Conservation (phyloP, 2,329 filamentous ascomycete species). For the Colletotrichum tamarilloi region DNA sequence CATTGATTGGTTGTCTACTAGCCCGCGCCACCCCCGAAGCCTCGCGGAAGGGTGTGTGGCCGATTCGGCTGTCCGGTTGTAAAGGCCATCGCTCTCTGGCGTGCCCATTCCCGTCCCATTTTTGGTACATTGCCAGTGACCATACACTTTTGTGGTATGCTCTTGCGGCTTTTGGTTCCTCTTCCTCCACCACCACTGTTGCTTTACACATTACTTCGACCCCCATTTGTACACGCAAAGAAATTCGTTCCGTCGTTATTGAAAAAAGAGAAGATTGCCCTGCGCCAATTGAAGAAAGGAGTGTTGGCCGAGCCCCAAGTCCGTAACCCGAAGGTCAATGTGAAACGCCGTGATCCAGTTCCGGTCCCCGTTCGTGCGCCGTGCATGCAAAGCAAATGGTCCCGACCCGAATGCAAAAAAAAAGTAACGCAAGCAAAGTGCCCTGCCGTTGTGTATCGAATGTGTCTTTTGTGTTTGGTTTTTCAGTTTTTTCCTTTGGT, state of each 20-base stretch:
- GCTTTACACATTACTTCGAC: conserved; percentile 28
- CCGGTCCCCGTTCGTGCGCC: conserved; percentile 29
- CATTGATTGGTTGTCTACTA: conserved; percentile 18
- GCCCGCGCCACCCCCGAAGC: conserved; percentile 7
- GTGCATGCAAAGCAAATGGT: conserved; percentile 34
- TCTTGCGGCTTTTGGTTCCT: neutral
- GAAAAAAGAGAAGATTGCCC: neutral
- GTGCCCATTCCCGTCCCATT: conserved; percentile 8
- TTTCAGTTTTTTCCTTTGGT: conserved; percentile 16
- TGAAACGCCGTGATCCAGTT: conserved; percentile 28
- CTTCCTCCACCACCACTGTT: neutral
- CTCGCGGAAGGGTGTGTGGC: conserved; percentile 5
- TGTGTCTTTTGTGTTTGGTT: conserved; percentile 5
- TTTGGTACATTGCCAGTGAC: conserved; percentile 30
- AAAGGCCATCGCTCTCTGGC: conserved; percentile 2
- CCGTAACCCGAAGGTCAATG: conserved; percentile 19
- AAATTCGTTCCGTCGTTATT: conserved; percentile 30
- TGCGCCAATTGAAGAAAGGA: neutral
- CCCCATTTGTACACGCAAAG: conserved; percentile 25
- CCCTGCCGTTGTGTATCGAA: conserved; percentile 3
- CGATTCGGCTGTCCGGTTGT: conserved; percentile 5
- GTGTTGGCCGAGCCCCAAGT: conserved; percentile 20
- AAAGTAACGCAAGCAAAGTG: conserved; percentile 11
- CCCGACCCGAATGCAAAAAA: conserved; percentile 26
- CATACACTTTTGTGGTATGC: conserved; percentile 3